These are phyloP conservation scores for Fraxinus greggii DNA, from an alignment of 305 asterid genomes.

Conservation along the genomic window DNA sequence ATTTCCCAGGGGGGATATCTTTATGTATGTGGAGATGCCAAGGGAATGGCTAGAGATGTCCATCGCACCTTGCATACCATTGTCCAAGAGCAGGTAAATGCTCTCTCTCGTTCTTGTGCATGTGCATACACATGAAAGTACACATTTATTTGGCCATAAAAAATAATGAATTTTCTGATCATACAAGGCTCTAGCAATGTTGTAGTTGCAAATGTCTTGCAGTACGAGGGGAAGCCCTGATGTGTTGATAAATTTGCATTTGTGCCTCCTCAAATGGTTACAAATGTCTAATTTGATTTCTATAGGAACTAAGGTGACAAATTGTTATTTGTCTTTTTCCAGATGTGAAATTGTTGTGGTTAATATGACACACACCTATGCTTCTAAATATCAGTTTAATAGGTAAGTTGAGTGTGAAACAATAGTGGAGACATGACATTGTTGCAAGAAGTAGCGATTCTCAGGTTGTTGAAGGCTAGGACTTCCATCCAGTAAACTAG, in stretches of 20 bases:
- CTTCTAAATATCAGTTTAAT: not conserved
- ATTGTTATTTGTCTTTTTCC: not conserved
- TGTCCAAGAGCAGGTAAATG: conserved; percentile 60
- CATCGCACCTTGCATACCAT: conserved; percentile 75
- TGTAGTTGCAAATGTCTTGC: not conserved
- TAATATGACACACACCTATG: not conserved
- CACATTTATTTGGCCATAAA: not conserved
- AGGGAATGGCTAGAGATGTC: conserved; percentile 85
- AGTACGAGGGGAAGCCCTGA: not conserved
- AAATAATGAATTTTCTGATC: not conserved
- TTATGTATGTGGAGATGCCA: conserved; percentile 86
- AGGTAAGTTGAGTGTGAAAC: not conserved
- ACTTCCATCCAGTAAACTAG: not conserved
- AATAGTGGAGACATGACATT: not conserved
- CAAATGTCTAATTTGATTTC: not conserved
- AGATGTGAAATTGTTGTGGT: not conserved
- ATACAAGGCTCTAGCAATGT: not conserved
- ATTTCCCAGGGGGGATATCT: conserved; percentile 63
- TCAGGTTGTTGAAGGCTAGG: not conserved
- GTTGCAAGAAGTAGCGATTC: not conserved
- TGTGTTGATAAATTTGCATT: not conserved
- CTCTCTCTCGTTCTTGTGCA: not conserved
- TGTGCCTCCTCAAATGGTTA: not conserved
- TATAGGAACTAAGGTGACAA: not conserved
- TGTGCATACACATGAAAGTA: not conserved